Percentiles rank a stretch among this genome's conserved stretches.
Conservation (phyloP, 208 protist species). For the Wallacemonas sp. region DNA sequence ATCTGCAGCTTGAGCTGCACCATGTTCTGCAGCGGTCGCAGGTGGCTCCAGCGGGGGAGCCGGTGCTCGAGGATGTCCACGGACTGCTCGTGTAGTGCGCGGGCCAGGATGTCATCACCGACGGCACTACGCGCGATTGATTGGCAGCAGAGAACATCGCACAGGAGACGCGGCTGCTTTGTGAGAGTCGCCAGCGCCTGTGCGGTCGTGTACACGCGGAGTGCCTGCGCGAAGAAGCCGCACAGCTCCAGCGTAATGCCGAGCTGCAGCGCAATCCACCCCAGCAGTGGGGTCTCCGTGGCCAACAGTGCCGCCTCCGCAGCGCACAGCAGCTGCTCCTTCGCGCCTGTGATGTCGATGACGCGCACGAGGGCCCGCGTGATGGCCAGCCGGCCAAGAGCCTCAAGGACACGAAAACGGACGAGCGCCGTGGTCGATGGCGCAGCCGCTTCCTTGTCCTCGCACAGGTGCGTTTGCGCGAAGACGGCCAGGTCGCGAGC, state of each 20-base stretch:
- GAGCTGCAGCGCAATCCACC: conserved; percentile 53
- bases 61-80: conserved; percentile 14
- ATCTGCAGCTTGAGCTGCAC: conserved; percentile 47
- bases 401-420: conserved; percentile 18
- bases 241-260: conserved; percentile 55
- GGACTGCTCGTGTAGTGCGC: conserved; percentile 20
- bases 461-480: conserved; percentile 12
- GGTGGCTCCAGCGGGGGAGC: conserved; percentile 29
- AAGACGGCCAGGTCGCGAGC: conserved; percentile 29
- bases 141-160: conserved; percentile 46
- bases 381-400: conserved; percentile 44
- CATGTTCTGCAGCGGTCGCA: conserved; percentile 51
- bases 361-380: conserved; percentile 47
- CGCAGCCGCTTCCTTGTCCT: not conserved
- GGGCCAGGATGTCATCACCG: conserved; percentile 21
- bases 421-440: not conserved
- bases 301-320: conserved; percentile 27
- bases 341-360: conserved; percentile 43
- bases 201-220: conserved; percentile 40
- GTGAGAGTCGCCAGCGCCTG: conserved; percentile 28
- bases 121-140: conserved; percentile 48
- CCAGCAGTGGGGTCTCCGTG: conserved; percentile 32
- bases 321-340: conserved; percentile 32
- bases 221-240: conserved; percentile 35
- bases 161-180: conserved; percentile 33